Evolutionary conservation across 2,329 filamentous ascomycete species (phyloP).

Genomic region (Apiospora phragmitis): DNA sequence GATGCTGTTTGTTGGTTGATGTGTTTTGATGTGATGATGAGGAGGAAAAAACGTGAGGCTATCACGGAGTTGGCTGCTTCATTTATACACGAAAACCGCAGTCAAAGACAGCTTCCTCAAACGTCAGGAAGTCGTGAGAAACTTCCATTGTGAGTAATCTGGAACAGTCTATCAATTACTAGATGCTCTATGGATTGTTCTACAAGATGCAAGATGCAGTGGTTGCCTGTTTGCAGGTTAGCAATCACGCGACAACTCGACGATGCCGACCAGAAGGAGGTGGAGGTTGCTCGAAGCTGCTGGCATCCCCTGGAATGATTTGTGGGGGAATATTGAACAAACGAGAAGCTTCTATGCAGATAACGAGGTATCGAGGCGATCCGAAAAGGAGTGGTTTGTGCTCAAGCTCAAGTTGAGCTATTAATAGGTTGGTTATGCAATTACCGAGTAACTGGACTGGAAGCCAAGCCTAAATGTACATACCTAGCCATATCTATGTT

Average conservation of each 20-base stretch:
- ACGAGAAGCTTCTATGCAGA: neutral
- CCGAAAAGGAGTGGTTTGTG: neutral
- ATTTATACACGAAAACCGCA: conserved; percentile 31
- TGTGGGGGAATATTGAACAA: neutral
- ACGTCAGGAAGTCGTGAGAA: conserved; percentile 27
- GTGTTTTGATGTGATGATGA: conserved; percentile 30
- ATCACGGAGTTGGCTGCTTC: conserved; percentile 15
- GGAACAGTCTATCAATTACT: conserved; percentile 11
- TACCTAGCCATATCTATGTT: neutral
- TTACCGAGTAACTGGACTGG: neutral
- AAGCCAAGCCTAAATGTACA: neutral
- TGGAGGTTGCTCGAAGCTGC: conserved; percentile 1
- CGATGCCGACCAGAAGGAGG: neutral
- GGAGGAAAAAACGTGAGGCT: conserved; percentile 15
- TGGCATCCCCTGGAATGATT: neutral
- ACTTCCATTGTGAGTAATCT: conserved; percentile 19
- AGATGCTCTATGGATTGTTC: neutral
- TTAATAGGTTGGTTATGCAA: neutral
- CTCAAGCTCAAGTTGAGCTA: neutral
- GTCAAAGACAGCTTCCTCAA: conserved; percentile 22
- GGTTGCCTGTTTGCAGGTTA: conserved; percentile 7
- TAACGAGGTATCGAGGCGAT: neutral
- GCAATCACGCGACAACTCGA: neutral
- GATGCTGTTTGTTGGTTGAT: conserved; percentile 18
- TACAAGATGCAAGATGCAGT: conserved; percentile 13